phyloP scores from a whole-genome alignment of 140 eudicot species.

The Senecio squalidus region DNA sequence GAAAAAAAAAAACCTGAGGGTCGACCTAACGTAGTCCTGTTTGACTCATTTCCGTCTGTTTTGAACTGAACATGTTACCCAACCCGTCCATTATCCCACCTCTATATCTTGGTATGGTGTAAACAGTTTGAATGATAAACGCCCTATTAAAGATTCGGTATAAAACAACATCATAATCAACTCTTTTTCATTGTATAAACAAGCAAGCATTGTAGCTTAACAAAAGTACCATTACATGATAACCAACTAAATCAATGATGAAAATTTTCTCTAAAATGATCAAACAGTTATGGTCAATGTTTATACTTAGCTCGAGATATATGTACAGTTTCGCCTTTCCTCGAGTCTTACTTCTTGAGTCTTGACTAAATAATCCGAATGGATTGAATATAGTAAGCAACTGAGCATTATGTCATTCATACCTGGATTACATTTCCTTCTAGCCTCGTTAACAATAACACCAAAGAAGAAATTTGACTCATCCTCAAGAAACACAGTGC shows the following conservation, averaged over 20 bases:
- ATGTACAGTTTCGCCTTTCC: constrained; percentile 6
- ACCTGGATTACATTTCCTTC: constrained; percentile 13
- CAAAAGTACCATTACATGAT: not conserved
- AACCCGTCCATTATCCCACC: too few relatives aligned
- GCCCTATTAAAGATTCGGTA: not conserved
- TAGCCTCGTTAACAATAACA: not conserved
- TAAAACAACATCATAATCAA: not conserved
- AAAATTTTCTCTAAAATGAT: constrained; percentile 1
- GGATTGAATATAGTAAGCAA: constrained; percentile 1
- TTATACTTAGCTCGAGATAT: constrained; percentile 4
- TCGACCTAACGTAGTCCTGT: too few relatives aligned
- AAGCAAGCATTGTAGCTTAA: constrained; percentile 8
- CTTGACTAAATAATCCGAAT: constrained; percentile 10
- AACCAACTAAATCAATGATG: constrained; percentile 11
- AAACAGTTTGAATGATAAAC: not conserved
- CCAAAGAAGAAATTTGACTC: not conserved
- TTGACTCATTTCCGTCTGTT: too few relatives aligned
- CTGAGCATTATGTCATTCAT: constrained; percentile 2
- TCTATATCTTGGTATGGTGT: not conserved
- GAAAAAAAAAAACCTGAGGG: too few relatives aligned
- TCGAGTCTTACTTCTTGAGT: constrained; percentile 4
- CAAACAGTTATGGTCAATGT: constrained; percentile 5
- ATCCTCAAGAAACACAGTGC: constrained; percentile 2
- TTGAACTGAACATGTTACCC: too few relatives aligned
- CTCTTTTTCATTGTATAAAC: constrained; percentile 9